A percentile compares a stretch with the other conserved stretches of the same genome.
Evolutionary conservation across 106 monocot genomes (phyloP).

Genomic region (Acorus calamus): DNA sequence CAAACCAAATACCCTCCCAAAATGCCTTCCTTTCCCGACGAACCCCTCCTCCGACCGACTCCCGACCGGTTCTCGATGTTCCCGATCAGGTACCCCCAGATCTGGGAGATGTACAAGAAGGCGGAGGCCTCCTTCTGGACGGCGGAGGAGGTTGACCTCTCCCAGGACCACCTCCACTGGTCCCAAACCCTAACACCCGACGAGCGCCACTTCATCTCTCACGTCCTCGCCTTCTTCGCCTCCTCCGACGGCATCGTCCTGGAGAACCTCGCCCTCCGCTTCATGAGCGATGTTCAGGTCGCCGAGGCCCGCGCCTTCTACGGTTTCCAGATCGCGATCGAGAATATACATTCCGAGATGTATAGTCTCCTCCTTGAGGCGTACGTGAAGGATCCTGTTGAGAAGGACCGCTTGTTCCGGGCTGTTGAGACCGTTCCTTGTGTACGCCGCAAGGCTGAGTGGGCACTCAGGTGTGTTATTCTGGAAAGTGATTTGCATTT

Average conservation of each 20-base stretch:
- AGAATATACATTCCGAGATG: constrained; percentile 75
- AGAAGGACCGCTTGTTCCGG: constrained; percentile 47
- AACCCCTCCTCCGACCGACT: constrained; percentile 16
- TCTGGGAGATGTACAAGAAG: constrained; percentile 43
- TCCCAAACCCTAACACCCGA: constrained; percentile 8
- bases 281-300: constrained; percentile 38
- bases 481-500: too few species aligned
- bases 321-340: constrained; percentile 72
- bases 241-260: constrained; percentile 32
- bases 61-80: constrained; percentile 28
- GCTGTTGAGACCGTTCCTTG: constrained; percentile 55
- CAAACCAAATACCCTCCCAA: too few species aligned
- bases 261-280: constrained; percentile 27
- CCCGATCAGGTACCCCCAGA: constrained; percentile 13
- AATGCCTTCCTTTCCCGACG: not conserved
- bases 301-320: constrained; percentile 62
- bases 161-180: constrained; percentile 21
- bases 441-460: constrained; percentile 48
- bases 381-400: constrained; percentile 42
- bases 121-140: constrained; percentile 32
- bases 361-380: constrained; percentile 56
- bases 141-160: constrained; percentile 36
- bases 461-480: constrained; percentile 23
- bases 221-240: constrained; percentile 31
- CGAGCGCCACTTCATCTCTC: constrained; percentile 29